Percentiles rank a stretch among this genome's conserved stretches.
Conservation (phyloP, 1,139 yeast species). For the Taphrina wiesneri region DNA sequence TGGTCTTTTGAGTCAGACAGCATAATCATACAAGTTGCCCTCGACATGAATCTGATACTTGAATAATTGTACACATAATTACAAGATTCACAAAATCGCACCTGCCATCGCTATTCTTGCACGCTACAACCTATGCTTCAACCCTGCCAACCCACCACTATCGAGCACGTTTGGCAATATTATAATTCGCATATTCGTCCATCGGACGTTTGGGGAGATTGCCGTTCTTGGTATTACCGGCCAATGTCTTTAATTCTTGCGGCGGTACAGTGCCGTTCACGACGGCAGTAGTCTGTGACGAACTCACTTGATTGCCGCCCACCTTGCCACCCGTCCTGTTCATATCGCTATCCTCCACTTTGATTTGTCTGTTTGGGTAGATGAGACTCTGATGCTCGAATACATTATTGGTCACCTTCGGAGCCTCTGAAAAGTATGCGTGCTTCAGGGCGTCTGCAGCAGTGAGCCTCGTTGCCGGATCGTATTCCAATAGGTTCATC, state of each 20-base stretch:
- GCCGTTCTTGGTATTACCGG: slow-evolving; percentile 4
- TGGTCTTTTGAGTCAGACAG: not conserved
- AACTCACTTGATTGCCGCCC: not conserved
- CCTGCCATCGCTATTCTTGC: not conserved
- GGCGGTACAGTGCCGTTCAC: not conserved
- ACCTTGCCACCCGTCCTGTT: not conserved
- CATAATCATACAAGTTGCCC: not conserved
- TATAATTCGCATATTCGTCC: not conserved
- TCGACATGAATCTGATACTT: too few relatives aligned
- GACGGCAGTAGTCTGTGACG: not conserved
- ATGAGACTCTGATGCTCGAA: slow-evolving; percentile 23
- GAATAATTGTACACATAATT: too few relatives aligned
- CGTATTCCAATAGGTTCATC: slow-evolving; percentile 70
- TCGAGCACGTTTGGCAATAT: not conserved
- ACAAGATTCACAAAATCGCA: too few relatives aligned
- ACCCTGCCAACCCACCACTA: not conserved
- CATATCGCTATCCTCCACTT: slow-evolving; percentile 32
- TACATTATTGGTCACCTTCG: slow-evolving; percentile 49
- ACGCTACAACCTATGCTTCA: too few relatives aligned
- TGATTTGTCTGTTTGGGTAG: slow-evolving; percentile 33
- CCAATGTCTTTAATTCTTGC: not conserved
- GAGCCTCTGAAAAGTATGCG: slow-evolving; percentile 79
- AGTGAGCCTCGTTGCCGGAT: slow-evolving; percentile 73
- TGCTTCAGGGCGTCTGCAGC: slow-evolving; percentile 81
- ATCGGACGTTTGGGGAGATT: not conserved